Percentiles rank a stretch among this genome's conserved stretches.
phyloP scores from a whole-genome alignment of 1,139 yeast species.

The Saccharomyces hybrid region DNA sequence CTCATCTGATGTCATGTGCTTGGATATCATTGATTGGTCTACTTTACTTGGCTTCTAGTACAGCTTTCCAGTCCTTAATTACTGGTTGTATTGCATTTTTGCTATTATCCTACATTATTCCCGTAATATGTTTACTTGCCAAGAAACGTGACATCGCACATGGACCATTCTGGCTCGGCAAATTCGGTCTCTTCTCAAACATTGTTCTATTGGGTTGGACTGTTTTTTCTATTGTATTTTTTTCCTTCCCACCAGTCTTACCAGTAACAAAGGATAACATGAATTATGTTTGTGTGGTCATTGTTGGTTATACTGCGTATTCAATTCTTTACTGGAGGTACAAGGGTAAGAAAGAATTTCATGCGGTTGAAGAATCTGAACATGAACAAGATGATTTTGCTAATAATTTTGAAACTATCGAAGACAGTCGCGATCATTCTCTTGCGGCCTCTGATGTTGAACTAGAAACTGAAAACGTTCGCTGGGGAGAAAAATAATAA shows the following conservation, averaged over 20 bases:
- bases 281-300: slow-evolving; percentile 67
- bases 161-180: slow-evolving; percentile 68
- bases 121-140: slow-evolving; percentile 44
- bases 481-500: background rate
- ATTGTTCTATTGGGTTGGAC: slow-evolving; percentile 53
- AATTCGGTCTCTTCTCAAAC: slow-evolving; percentile 50
- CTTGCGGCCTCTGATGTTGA: background rate
- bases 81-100: slow-evolving; percentile 50
- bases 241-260: slow-evolving; percentile 58
- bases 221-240: slow-evolving; percentile 51
- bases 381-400: slow-evolving; percentile 6
- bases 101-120: slow-evolving; percentile 43
- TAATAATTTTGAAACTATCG: slow-evolving; percentile 1
- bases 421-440: background rate
- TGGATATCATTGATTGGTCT: slow-evolving; percentile 44
- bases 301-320: slow-evolving; percentile 48
- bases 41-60: slow-evolving; percentile 45
- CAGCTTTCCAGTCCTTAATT: slow-evolving; percentile 51
- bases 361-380: slow-evolving; percentile 21
- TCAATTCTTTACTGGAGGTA: slow-evolving; percentile 49
- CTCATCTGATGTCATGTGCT: slow-evolving; percentile 45
- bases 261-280: slow-evolving; percentile 57
- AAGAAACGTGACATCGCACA: slow-evolving; percentile 55
- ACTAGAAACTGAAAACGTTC: background rate
- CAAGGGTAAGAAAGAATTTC: slow-evolving; percentile 36